Evolutionary conservation across 306 rosid species (phyloP).

Genomic region (Cucurbita pepo): DNA sequence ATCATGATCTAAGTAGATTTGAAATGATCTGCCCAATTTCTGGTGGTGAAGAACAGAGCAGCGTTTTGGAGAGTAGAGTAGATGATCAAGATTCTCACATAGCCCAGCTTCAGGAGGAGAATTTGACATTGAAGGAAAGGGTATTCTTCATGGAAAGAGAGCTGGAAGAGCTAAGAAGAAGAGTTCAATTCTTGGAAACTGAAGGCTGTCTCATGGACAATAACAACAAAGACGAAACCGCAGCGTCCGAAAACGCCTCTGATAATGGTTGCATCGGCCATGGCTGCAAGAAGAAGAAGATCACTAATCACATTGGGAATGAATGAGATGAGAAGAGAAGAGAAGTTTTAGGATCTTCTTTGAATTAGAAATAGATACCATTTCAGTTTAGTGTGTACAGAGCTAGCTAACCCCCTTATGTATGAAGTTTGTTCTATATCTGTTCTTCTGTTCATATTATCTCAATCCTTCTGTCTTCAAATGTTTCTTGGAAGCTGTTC

Average conservation of each 20-base stretch:
- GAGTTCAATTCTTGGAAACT: conserved; percentile 36
- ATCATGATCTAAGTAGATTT: conserved; percentile 59
- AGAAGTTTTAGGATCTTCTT: not conserved
- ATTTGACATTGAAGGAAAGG: conserved; percentile 54
- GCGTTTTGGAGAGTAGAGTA: conserved; percentile 48
- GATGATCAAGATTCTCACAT: conserved; percentile 63
- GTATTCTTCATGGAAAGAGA: conserved; percentile 54
- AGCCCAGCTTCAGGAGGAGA: conserved; percentile 46
- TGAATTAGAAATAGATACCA: not conserved
- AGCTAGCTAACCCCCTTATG: not conserved
- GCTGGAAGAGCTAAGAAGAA: conserved; percentile 35
- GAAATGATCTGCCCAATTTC: conserved; percentile 56
- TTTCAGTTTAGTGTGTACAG: not conserved
- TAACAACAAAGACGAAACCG: conserved; percentile 6
- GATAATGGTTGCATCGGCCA: conserved; percentile 15
- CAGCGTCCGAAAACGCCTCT: not conserved
- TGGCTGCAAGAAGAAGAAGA: conserved; percentile 17
- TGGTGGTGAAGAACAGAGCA: conserved; percentile 37
- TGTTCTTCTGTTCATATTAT: not conserved
- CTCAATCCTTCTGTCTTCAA: not conserved
- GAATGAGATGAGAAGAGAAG: conserved; percentile 2
- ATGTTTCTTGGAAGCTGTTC: not conserved
- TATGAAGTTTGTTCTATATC: not conserved
- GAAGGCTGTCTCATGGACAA: not conserved
- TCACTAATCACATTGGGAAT: conserved; percentile 9